A percentile compares a stretch with the other conserved stretches of the same genome.
Evolutionary conservation across 129 eudicot species (phyloP).

Genomic region (Artemisia tridentata): DNA sequence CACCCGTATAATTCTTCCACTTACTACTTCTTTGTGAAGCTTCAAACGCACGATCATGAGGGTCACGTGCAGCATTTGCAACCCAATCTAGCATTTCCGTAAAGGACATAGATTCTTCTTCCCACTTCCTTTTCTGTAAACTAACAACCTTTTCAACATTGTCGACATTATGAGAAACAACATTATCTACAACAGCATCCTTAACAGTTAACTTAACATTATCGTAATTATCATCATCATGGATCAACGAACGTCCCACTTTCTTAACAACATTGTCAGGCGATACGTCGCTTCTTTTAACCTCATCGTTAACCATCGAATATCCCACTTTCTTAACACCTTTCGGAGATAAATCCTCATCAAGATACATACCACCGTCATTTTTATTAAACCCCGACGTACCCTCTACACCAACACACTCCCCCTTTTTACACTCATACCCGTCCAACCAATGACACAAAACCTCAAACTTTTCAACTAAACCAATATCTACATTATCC

Average conservation of each 20-base stretch:
- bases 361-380: conserved; percentile 27
- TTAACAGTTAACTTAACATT: conserved; percentile 14
- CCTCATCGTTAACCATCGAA: conserved; percentile 21
- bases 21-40: conserved; percentile 47
- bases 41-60: conserved; percentile 51
- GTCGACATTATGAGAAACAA: conserved; percentile 21
- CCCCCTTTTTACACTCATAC: neutral
- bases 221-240: conserved; percentile 26
- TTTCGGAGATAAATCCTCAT: conserved; percentile 24
- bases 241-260: conserved; percentile 16
- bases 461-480: conserved; percentile 50
- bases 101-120: conserved; percentile 30
- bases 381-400: conserved; percentile 19
- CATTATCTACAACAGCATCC: conserved; percentile 17
- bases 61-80: conserved; percentile 45
- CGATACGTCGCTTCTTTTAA: conserved; percentile 18
- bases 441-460: conserved; percentile 40
- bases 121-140: conserved; percentile 58
- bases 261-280: conserved; percentile 30
- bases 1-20: conserved; percentile 42
- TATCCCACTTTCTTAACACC: conserved; percentile 33
- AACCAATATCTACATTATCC: conserved; percentile 29
- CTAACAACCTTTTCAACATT: neutral
- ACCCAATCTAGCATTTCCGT: conserved; percentile 70
- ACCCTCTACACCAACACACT: conserved; percentile 13